A percentile compares a stretch with the other conserved stretches of the same genome.
Conservation (phyloP, 2,329 filamentous ascomycete species). For the Triangularia setosa region DNA sequence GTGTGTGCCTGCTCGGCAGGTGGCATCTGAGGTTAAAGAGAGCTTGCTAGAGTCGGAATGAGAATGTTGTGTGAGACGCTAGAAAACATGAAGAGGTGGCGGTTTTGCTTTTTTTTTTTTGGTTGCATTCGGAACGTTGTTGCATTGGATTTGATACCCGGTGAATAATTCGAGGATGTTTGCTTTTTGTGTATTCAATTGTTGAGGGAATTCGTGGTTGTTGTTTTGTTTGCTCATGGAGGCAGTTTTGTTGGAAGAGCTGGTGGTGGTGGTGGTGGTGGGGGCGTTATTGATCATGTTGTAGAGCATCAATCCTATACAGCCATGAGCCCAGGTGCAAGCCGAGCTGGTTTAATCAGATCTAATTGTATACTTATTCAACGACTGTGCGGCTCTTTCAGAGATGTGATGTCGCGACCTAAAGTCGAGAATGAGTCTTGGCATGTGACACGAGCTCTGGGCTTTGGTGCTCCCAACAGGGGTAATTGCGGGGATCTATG, state of each 20-base stretch:
- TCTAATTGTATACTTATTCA: neutral
- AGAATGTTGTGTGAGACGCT: neutral
- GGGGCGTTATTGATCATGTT: neutral
- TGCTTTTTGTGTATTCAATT: neutral
- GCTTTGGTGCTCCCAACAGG: neutral
- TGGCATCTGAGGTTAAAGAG: neutral
- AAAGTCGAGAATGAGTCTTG: neutral
- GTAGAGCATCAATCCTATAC: neutral
- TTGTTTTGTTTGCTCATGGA: neutral
- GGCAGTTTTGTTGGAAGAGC: neutral
- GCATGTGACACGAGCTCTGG: neutral
- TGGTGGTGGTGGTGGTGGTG: neutral
- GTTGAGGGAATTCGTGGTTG: neutral
- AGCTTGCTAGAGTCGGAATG: neutral
- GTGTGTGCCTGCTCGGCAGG: slow-evolving; percentile 40
- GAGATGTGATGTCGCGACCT: neutral
- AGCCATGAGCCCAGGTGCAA: neutral
- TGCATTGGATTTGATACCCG: neutral
- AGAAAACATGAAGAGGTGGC: neutral
- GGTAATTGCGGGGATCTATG: neutral
- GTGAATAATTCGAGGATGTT: neutral
- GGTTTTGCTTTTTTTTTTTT: neutral
- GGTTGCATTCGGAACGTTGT: neutral
- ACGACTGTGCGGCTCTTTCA: neutral
- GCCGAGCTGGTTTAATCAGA: neutral